Base-by-base conservation (phyloP, 1,284 basidiomycete species). In the Fomitopsis betulina region DNA sequence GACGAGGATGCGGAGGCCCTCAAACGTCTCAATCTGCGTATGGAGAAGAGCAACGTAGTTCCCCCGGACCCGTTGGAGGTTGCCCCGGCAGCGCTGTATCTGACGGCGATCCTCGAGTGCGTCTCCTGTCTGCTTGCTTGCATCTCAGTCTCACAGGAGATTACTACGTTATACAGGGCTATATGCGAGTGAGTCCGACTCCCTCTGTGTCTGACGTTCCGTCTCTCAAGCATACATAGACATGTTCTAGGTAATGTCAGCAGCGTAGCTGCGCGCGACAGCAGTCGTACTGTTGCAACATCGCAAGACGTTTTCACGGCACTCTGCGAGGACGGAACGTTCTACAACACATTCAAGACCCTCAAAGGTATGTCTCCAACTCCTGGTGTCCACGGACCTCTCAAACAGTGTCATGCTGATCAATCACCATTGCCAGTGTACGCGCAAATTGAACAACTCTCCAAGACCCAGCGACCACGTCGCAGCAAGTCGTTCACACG, bases 101-200 rank as follows among this genome's bases (percentile, higher is more conserved):
- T 95, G 56, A 95, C 94, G 12, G 93, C 93, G n/a, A 90, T 96
- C 62, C 77, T 96, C 43, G 94, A 96, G 94, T 94, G 70, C 75
- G 92, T 84, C 32, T 59, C 59, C 51, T 19, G 40, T 47, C 64
- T 65, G 59, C 13, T 30, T n/a, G 45, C 32, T 50, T 39, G 52
- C 49, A 9, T 39, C 2, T 47, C 38, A 19, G 38, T 58, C 51
- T 52, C 55, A 63, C 35, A 63, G 53, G 27, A 5, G 21, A 9
- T 37, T n/a, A 19, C 21, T 3, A 9, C 32, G 45, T 55, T 33
- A 50, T 32, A 15, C 68, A 93, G 91, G 73, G 84, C 88, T 62
- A 79, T 91, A 66, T 93, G 89, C 89, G 89, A 93, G 91, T 93
- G 74, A 71, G 90, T 83, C 8, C 53, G 39, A 37, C 7, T 12